Evolutionary conservation across 306 rosid species (phyloP).

Genomic region (Gillenia trifoliata): DNA sequence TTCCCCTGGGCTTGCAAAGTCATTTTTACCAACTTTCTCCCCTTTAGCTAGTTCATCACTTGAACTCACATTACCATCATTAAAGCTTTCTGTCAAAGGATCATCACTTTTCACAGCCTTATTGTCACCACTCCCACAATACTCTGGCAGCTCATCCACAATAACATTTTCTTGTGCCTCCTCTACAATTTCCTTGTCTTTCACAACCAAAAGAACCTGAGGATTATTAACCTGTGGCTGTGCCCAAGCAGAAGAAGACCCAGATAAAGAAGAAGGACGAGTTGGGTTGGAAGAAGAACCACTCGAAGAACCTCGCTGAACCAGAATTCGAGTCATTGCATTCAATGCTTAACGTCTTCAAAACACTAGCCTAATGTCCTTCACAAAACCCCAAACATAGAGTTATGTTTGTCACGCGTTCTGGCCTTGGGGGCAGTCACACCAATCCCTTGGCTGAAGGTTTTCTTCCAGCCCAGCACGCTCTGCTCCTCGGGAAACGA

Average conservation of each 20-base stretch:
- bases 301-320: slow-evolving; percentile 69
- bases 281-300: slow-evolving; percentile 57
- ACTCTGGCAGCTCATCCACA: slow-evolving; percentile 49
- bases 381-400: slow-evolving; percentile 22
- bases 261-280: slow-evolving; percentile 46
- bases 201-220: slow-evolving; percentile 33
- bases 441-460: slow-evolving; percentile 80
- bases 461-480: slow-evolving; percentile 50
- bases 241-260: slow-evolving; percentile 40
- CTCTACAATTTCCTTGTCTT: slow-evolving; percentile 60
- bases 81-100: slow-evolving; percentile 29
- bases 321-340: slow-evolving; percentile 71
- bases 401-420: slow-evolving; percentile 71
- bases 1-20: slow-evolving; percentile 33
- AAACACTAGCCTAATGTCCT: slow-evolving; percentile 15
- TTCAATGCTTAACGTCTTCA: slow-evolving; percentile 4
- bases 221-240: slow-evolving; percentile 43
- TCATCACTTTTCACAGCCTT: slow-evolving; percentile 46
- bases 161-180: slow-evolving; percentile 34
- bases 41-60: slow-evolving; percentile 32
- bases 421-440: slow-evolving; percentile 88
- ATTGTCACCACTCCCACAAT: slow-evolving; percentile 27
- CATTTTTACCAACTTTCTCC: slow-evolving; percentile 43
- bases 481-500: slow-evolving; percentile 73
- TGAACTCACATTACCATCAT: slow-evolving; percentile 41